These are phyloP conservation scores for Dimocarpus longan DNA, from an alignment of 345 rosid species.

Conservation along the genomic window DNA sequence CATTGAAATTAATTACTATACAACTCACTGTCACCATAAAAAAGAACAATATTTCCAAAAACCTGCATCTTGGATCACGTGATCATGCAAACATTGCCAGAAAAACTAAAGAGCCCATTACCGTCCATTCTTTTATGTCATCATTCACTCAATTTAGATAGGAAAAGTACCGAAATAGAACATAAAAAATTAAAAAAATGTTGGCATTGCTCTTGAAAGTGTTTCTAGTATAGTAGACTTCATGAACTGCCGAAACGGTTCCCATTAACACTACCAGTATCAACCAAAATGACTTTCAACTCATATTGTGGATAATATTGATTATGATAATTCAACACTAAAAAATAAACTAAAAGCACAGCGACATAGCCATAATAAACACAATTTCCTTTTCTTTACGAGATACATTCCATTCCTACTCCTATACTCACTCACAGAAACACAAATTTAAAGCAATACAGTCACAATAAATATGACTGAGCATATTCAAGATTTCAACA, in stretches of 20 bases:
- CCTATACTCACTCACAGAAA: neutral
- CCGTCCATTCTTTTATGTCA: neutral
- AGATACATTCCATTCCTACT: neutral
- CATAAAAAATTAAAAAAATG: neutral
- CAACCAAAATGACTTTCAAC: neutral
- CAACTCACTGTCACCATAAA: neutral
- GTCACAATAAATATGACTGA: neutral
- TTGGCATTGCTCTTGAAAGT: neutral
- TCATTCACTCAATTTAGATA: neutral
- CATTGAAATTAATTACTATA: neutral
- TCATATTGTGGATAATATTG: neutral
- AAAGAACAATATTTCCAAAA: neutral
- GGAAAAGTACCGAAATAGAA: neutral
- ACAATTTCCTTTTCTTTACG: neutral
- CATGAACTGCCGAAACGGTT: neutral
- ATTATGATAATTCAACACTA: neutral
- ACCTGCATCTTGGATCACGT: neutral
- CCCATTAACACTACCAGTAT: neutral
- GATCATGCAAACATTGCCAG: neutral
- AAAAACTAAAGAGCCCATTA: neutral
- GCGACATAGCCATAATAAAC: neutral
- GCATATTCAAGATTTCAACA: neutral
- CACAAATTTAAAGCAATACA: neutral
- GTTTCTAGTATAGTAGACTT: neutral
- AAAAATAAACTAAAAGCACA: no score